Base-by-base conservation (phyloP, 345 rosid genomes). In the Kernera saxatilis region DNA sequence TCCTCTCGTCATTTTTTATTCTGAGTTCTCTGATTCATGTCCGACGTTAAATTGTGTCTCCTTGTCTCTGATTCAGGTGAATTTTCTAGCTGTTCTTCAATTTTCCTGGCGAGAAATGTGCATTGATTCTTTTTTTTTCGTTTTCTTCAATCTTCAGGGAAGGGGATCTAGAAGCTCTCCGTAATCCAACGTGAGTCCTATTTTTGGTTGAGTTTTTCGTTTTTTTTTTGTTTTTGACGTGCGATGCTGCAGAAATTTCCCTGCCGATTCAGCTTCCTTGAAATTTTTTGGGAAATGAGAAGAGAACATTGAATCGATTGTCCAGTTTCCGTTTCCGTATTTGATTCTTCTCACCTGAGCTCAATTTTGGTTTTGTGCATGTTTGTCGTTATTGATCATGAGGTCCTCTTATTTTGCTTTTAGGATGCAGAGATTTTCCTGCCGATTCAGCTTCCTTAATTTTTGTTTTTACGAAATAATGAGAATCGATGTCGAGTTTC, bases 41-140 rank as follows among this genome's bases (percentile, higher is more conserved):
- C 70, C 32, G 27, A n/a, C 46, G 57, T 40, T 27, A 41, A 37
- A 27, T 23, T 46, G 27, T 19, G 54, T 32, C 29, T 13, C 68
- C 66, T 69, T 67, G 71, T 73, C 68, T 19, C 70, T 68, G 67
- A 13, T 53, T 57, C 52, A 67, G 74, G 80, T 77, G 27, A 56
- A 65, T 69, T 5, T 1, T 18, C 5, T 26, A 25, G 23, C 5
- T 60, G 22, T 54, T 6, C 10, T 7, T 46, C 26, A 19, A 9
- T 3, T 37, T 18, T 8, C 3, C 43, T 43, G 43, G 30, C 69
- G 67, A 46, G 29, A 39, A 36, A 49, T 37, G 11, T 43, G 3
- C 21, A 21, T 14, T 41, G 27, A 68, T 43, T 56, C 48, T 44
- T 72, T 63, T n/a, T 6, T 35, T 73, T 63, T 11, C 17, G 21